phyloP scores from a whole-genome alignment of 2,329 filamentous ascomycete genomes.

The Aspergillus sp. region DNA sequence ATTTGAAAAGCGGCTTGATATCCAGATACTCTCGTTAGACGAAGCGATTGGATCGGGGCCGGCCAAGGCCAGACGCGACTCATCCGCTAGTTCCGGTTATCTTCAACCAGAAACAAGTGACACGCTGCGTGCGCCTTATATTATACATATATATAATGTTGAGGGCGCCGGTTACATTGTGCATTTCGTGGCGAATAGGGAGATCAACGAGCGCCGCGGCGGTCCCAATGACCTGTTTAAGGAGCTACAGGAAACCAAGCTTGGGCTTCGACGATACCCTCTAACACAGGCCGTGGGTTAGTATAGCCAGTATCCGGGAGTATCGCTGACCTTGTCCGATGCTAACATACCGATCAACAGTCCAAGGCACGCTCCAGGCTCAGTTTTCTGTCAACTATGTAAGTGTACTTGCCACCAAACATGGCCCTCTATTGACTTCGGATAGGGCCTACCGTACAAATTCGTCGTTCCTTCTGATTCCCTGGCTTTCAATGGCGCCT shows the following conservation, averaged over 20 bases:
- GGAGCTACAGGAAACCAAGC: conserved; percentile 45
- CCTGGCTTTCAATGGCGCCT: conserved; percentile 43
- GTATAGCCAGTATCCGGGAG: conserved; percentile 8
- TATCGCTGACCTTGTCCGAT: background rate
- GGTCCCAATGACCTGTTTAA: conserved; percentile 65
- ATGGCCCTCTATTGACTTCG: conserved; percentile 1
- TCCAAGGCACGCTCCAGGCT: conserved; percentile 40
- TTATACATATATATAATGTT: conserved; percentile 34
- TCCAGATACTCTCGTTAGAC: conserved; percentile 29
- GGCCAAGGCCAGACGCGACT: conserved; percentile 29
- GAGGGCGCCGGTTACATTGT: conserved; percentile 47
- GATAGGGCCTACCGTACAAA: conserved; percentile 59
- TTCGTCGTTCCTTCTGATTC: conserved; percentile 54
- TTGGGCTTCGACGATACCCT: conserved; percentile 48
- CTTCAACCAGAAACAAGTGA: conserved; percentile 31
- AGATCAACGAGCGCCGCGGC: conserved; percentile 49
- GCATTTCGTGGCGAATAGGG: conserved; percentile 58
- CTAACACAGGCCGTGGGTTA: conserved; percentile 35
- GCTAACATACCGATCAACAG: conserved; percentile 19
- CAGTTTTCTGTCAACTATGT: conserved; percentile 53
- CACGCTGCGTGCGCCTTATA: conserved; percentile 23
- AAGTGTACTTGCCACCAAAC: conserved; percentile 10
- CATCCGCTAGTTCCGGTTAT: conserved; percentile 27
- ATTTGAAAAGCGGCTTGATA: conserved; percentile 41
- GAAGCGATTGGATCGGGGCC: conserved; percentile 31